These are phyloP conservation scores for Pseudocercospora pini-densiflorae DNA, from an alignment of 2,329 filamentous ascomycete genomes.

Conservation along the genomic window DNA sequence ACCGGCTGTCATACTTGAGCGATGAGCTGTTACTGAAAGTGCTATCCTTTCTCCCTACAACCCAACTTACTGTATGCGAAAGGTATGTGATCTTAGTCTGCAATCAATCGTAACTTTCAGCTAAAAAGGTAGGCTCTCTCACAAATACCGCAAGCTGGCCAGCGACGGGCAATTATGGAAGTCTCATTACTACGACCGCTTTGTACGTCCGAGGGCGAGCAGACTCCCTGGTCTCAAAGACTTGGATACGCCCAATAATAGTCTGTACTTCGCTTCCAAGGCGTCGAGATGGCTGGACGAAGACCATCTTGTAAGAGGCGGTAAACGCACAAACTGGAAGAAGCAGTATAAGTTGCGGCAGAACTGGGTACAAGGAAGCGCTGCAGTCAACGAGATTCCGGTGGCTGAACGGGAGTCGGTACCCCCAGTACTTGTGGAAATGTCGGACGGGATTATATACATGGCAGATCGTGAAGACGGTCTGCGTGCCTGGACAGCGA, in stretches of 20 bases:
- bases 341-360: slow-evolving; percentile 83
- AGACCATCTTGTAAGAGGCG: slow-evolving; percentile 57
- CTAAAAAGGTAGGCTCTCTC: slow-evolving; percentile 68
- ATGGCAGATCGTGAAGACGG: slow-evolving; percentile 73
- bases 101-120: neutral
- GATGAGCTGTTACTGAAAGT: slow-evolving; percentile 89
- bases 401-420: slow-evolving; percentile 59
- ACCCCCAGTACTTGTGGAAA: slow-evolving; percentile 72
- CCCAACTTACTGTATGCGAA: slow-evolving; percentile 68
- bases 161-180: slow-evolving; percentile 92
- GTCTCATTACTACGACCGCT: slow-evolving; percentile 81
- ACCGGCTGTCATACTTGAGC: slow-evolving; percentile 74
- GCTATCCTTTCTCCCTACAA: slow-evolving; percentile 73
- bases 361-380: slow-evolving; percentile 87
- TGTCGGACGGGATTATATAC: slow-evolving; percentile 76
- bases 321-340: slow-evolving; percentile 74
- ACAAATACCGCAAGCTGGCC: slow-evolving; percentile 72
- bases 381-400: slow-evolving; percentile 77
- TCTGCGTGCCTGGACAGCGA: slow-evolving; percentile 78
- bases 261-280: slow-evolving; percentile 58
- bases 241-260: slow-evolving; percentile 42
- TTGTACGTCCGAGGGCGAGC: slow-evolving; percentile 79
- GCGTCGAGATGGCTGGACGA: slow-evolving; percentile 67
- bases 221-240: slow-evolving; percentile 70
- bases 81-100: slow-evolving; percentile 48